Conservation (phyloP, 495 filamentous ascomycete genomes). For the Stereocaulon alpinum region DNA sequence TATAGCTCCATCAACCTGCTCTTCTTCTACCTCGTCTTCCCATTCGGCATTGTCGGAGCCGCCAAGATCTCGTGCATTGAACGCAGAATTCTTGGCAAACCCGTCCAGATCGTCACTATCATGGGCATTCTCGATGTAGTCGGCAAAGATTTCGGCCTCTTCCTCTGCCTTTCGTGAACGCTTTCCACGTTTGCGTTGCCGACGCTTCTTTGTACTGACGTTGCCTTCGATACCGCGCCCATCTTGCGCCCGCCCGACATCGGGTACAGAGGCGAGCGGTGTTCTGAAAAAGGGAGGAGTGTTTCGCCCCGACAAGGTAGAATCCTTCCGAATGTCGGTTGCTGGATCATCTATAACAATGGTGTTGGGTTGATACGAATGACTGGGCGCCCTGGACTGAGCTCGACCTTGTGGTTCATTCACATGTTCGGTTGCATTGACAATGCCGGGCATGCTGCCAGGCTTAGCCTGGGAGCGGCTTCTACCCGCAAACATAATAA, state of each 20-base stretch:
- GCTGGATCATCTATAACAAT: constrained; percentile 2
- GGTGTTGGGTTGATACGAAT: background rate
- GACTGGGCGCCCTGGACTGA: background rate
- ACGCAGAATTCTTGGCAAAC: background rate
- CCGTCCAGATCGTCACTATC: constrained; percentile 7
- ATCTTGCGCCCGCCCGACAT: background rate
- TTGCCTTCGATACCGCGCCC: background rate
- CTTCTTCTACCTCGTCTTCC: constrained; percentile 10
- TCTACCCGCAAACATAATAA: constrained; percentile 56
- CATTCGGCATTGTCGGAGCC: constrained; percentile 17
- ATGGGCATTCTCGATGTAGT: constrained; percentile 69
- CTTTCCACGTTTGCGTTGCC: constrained; percentile 14
- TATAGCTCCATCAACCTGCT: background rate
- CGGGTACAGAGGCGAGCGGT: background rate
- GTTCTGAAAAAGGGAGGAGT: background rate
- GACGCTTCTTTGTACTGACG: background rate
- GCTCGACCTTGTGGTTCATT: background rate
- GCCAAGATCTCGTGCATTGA: constrained; percentile 7
- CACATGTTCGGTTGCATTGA: background rate
- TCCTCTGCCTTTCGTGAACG: constrained; percentile 17
- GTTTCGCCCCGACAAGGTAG: background rate
- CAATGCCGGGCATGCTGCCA: background rate
- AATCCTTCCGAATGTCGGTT: background rate
- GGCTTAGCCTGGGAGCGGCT: constrained; percentile 13
- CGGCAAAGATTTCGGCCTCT: constrained; percentile 51